Evolutionary conservation across 176 grass and related monocot genomes (phyloP), one percentile per base, ranked within the genome.

Genomic region (Puccinellia tenuiflora): DNA sequence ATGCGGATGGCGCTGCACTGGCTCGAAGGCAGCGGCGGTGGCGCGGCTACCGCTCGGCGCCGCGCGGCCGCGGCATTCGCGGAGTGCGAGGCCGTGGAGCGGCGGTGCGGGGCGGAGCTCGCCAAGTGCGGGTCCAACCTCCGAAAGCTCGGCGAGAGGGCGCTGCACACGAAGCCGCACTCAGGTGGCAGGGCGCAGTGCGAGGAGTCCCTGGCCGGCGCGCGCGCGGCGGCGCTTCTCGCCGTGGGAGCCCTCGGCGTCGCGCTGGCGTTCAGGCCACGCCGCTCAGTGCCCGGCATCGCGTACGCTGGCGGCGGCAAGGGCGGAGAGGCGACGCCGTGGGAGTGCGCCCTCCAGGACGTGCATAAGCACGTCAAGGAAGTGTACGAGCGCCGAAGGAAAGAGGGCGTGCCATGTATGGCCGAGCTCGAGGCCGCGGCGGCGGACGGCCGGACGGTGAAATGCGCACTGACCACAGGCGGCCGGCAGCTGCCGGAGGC

Each of bases 41-140:
- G 25, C 29, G 2, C 60, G 39, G 76, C 13, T 16, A 21, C 80
- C 0, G 37, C 38, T 13, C 37, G 26, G 5, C 61, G 78, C 1
- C 95, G 76, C 10, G 86, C 86, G 0, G 30, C 47, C 0, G 76
- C 45, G 37, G 88, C 88, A 1, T 75, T 98, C 48, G 71, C 63
- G 3, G 84, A 79, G 68, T 94, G 95, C 90, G 88, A 94, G 64
- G 86, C 82, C 77, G 78, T 91, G 16, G 95, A 90, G 90, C 84
- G 81, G 39, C 88, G 82, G 50, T 87, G 92, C 78, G 73, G 92
- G 63, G 47, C 79, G 12, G 94, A 92, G 84, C 88, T 94, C 29
- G 81, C 89, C 80, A 97, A 94, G 85, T 91, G 90, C 25, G 79
- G 82, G 7, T 98, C 92, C 46, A 90, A 84, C 65, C 86, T 94